A percentile compares a stretch with the other conserved stretches of the same genome.
phyloP scores from a whole-genome alignment of 2,329 filamentous ascomycete species.

The Xylariaceae sp. region DNA sequence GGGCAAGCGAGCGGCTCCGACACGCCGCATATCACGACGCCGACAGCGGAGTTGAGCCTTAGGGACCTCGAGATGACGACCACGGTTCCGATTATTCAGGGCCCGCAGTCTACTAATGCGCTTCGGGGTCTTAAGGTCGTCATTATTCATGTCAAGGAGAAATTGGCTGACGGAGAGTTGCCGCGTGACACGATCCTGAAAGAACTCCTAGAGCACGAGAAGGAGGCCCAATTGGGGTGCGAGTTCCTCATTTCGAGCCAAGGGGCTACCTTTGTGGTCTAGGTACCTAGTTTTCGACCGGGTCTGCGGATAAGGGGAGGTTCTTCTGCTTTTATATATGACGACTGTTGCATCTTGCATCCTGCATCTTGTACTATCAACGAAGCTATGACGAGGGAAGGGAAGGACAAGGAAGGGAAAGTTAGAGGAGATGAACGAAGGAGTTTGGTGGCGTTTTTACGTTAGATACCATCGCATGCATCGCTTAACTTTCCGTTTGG shows the following conservation, averaged over 20 bases:
- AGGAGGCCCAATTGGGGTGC: conserved; percentile 66
- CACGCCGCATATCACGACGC: conserved; percentile 44
- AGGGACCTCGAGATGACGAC: conserved; percentile 28
- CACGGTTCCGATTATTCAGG: conserved; percentile 6
- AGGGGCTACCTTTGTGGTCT: conserved; percentile 58
- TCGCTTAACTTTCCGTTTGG: too few relatives aligned
- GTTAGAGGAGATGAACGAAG: not conserved
- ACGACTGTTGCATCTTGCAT: not conserved
- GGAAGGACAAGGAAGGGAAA: not conserved
- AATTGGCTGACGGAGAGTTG: conserved; percentile 64
- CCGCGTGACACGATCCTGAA: conserved; percentile 64
- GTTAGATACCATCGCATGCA: too few relatives aligned
- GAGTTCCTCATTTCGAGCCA: conserved; percentile 69
- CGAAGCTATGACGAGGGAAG: not conserved
- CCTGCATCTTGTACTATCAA: too few relatives aligned
- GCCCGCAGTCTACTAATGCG: conserved; percentile 36
- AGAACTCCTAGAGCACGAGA: conserved; percentile 65
- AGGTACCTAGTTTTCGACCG: conserved; percentile 17
- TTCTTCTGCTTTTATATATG: not conserved
- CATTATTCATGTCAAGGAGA: conserved; percentile 93
- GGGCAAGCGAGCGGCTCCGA: conserved; percentile 23
- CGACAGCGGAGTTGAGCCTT: conserved; percentile 44
- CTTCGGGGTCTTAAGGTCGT: conserved; percentile 74
- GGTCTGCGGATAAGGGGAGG: not conserved
- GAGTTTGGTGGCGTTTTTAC: not conserved